These are phyloP conservation scores for Nitzschia sp. DNA, from an alignment of 108 stramenopile genomes.

Conservation along the genomic window DNA sequence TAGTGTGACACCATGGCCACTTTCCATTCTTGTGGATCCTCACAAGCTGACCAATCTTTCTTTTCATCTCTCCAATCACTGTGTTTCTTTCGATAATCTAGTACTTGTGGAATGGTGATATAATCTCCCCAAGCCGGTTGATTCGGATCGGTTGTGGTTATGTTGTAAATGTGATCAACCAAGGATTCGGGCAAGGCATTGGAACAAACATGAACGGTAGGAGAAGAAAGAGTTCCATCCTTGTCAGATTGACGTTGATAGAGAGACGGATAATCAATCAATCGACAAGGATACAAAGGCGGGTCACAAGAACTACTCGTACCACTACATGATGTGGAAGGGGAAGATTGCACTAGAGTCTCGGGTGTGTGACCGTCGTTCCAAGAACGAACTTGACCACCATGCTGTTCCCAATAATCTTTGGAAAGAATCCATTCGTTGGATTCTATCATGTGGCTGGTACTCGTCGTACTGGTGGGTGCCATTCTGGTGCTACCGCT, in stretches of 20 bases:
- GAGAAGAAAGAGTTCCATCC: background rate
- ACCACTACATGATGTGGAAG: too few relatives aligned
- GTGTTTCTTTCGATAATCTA: constrained; percentile 33
- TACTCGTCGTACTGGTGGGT: too few relatives aligned
- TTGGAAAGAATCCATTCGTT: too few relatives aligned
- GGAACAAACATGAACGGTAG: constrained; percentile 29
- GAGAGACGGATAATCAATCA: background rate
- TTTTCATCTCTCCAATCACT: background rate
- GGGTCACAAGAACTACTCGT: too few relatives aligned
- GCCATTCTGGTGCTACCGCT: too few relatives aligned
- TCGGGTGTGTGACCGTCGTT: constrained; percentile 72
- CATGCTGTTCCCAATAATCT: background rate
- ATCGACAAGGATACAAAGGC: background rate
- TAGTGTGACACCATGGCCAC: constrained; percentile 12
- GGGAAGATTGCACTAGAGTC: constrained; percentile 19
- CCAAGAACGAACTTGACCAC: constrained; percentile 18
- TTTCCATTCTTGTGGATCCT: background rate
- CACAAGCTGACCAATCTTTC: background rate
- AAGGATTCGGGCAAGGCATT: constrained; percentile 27
- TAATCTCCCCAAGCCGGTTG: constrained; percentile 70
- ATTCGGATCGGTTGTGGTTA: constrained; percentile 9
- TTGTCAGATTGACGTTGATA: background rate
- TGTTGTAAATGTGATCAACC: constrained; percentile 38
- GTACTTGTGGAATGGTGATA: constrained; percentile 56
- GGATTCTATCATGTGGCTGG: too few relatives aligned